Evolutionary conservation across 1,284 basidiomycete species (phyloP).

Genomic region (Earliella scabrosa): DNA sequence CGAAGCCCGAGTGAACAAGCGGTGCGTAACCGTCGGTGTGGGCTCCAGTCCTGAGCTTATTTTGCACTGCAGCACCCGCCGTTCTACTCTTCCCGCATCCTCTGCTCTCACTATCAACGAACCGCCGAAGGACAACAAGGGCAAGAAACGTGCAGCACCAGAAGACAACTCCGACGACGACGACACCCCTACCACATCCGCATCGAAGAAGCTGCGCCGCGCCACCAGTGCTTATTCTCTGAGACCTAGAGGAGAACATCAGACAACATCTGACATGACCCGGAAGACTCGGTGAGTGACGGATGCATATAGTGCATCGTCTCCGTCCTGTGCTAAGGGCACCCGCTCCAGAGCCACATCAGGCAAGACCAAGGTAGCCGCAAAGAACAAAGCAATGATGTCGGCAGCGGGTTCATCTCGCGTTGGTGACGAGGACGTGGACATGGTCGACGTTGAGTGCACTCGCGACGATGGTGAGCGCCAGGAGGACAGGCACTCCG

Average conservation of each 20-base stretch:
- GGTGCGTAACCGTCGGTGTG: slow-evolving; percentile 47
- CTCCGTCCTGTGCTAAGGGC: neutral
- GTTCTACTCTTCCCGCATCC: slow-evolving; percentile 50
- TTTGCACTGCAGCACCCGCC: slow-evolving; percentile 53
- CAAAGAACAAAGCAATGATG: slow-evolving; percentile 63
- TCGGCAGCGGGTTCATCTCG: slow-evolving; percentile 58
- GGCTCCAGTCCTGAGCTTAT: slow-evolving; percentile 10
- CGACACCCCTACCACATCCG: slow-evolving; percentile 46
- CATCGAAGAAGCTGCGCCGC: slow-evolving; percentile 60
- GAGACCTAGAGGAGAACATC: slow-evolving; percentile 58
- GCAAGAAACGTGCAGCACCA: slow-evolving; percentile 83
- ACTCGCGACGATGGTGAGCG: slow-evolving; percentile 61
- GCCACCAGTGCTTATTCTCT: slow-evolving; percentile 61
- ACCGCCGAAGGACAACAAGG: slow-evolving; percentile 71
- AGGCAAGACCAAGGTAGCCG: slow-evolving; percentile 63
- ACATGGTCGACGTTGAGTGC: slow-evolving; percentile 74
- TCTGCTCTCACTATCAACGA: slow-evolving; percentile 74
- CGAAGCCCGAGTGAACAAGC: slow-evolving; percentile 57
- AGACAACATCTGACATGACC: slow-evolving; percentile 62
- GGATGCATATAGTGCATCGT: slow-evolving; percentile 3
- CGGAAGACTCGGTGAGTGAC: slow-evolving; percentile 65
- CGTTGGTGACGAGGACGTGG: slow-evolving; percentile 69
- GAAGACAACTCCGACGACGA: slow-evolving; percentile 71
- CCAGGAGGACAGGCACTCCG: slow-evolving; percentile 46
- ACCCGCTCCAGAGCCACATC: slow-evolving; percentile 44